phyloP scores from a whole-genome alignment of 345 rosid genomes.

The Eucalyptus regnans region DNA sequence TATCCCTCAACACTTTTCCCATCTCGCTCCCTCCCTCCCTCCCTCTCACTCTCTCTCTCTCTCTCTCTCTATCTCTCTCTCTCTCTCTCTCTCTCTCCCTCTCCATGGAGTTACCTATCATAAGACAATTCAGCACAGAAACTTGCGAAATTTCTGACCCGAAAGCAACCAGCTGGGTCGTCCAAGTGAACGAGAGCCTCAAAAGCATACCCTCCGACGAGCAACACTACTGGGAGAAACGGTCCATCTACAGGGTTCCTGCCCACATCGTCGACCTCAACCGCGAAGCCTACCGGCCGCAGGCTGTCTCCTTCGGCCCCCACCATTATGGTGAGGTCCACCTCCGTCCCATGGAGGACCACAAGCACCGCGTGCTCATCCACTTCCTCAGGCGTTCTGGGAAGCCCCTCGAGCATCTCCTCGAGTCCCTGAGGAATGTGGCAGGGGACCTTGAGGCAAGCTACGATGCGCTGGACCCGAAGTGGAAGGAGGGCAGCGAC shows the following conservation, averaged over 20 bases:
- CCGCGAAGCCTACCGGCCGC: conserved; percentile 14
- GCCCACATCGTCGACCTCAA: conserved; percentile 6
- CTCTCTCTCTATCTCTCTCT: no score
- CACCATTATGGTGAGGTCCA: neutral
- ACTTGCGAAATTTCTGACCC: no score
- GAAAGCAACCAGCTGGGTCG: neutral
- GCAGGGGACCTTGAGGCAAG: no score
- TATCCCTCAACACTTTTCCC: no score
- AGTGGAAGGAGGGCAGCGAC: neutral
- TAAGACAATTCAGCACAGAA: no score
- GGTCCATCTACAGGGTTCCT: conserved; percentile 30
- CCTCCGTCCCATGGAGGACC: conserved; percentile 1
- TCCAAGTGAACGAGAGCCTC: neutral
- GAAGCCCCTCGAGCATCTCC: no score
- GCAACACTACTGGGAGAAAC: conserved; percentile 8
- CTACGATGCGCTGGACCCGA: no score
- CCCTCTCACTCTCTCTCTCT: neutral
- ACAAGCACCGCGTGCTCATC: neutral
- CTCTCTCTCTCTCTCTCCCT: neutral
- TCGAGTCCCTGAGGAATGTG: no score
- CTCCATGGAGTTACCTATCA: no score
- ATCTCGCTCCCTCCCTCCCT: no score
- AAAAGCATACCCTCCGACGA: neutral
- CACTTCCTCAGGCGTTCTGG: neutral
- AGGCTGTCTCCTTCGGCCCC: neutral